These are phyloP conservation scores for Avena eriantha DNA, from an alignment of 176 grass and related monocot genomes.

Conservation along the genomic window DNA sequence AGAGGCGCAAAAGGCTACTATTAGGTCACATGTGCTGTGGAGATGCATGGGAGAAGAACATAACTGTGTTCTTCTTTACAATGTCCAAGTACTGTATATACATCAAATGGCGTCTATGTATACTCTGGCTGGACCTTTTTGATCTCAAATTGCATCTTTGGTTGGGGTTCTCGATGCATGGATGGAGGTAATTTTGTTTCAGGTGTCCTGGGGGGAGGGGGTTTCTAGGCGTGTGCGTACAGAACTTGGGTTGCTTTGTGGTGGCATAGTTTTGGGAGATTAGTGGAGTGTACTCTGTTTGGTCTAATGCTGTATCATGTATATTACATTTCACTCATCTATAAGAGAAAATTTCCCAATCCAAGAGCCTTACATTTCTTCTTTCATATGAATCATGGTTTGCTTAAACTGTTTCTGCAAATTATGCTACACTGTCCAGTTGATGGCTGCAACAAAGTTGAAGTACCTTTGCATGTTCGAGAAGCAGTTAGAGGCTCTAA, in stretches of 20 bases:
- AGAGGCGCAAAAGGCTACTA: slow-evolving; percentile 80
- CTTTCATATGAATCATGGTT: slow-evolving; percentile 28
- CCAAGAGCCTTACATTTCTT: background rate
- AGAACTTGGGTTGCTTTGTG: slow-evolving; percentile 55
- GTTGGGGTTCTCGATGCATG: slow-evolving; percentile 44
- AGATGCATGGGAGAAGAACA: slow-evolving; percentile 44
- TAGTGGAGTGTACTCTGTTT: slow-evolving; percentile 56
- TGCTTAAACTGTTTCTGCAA: slow-evolving; percentile 26
- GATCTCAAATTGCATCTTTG: slow-evolving; percentile 42
- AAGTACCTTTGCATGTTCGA: background rate
- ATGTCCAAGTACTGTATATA: slow-evolving; percentile 57
- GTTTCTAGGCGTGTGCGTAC: slow-evolving; percentile 48
- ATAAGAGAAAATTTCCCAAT: slow-evolving; percentile 36
- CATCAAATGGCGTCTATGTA: slow-evolving; percentile 43
- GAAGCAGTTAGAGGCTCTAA: slow-evolving; percentile 2
- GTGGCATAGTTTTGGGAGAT: slow-evolving; percentile 59
- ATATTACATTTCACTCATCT: slow-evolving; percentile 54
- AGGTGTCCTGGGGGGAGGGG: background rate
- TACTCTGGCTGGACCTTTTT: slow-evolving; percentile 52
- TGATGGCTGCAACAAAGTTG: background rate
- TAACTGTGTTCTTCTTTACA: slow-evolving; percentile 53
- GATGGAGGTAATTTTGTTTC: slow-evolving; percentile 52
- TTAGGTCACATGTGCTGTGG: slow-evolving; percentile 53
- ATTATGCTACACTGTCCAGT: background rate
- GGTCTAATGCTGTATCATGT: slow-evolving; percentile 51